Conservation (phyloP, 805 yeast species). For the Saccharomyces paradoxus region DNA sequence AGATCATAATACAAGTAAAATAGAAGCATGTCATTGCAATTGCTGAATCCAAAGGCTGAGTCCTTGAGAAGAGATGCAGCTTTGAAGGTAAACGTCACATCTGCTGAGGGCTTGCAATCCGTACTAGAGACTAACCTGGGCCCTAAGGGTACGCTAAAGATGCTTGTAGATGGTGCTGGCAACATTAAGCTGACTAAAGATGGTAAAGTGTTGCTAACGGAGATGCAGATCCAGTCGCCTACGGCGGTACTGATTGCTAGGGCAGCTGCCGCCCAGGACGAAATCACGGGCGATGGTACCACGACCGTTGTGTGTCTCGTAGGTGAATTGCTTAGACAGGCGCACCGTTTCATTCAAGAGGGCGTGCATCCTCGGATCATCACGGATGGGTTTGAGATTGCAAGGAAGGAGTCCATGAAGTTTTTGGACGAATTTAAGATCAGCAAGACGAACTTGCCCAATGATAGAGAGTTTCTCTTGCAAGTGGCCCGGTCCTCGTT, state of each 20-base stretch:
- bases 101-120: conserved; percentile 94
- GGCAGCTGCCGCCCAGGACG: conserved; percentile 98
- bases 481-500: conserved; percentile 89
- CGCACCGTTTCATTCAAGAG: conserved; percentile 82
- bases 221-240: conserved; percentile 94
- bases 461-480: conserved; percentile 75
- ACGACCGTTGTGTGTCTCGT: conserved; percentile 91
- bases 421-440: conserved; percentile 62
- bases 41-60: conserved; percentile 95
- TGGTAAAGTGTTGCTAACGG: conserved; percentile 86
- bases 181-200: conserved; percentile 92
- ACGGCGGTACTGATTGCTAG: conserved; percentile 89
- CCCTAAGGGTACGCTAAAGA: conserved; percentile 93
- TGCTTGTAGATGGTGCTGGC: conserved; percentile 96
- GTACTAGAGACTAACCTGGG: conserved; percentile 89
- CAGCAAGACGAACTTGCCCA: conserved; percentile 30
- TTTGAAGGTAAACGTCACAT: conserved; percentile 85
- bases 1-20: background rate
- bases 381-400: conserved; percentile 90
- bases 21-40: conserved; percentile 54
- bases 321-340: conserved; percentile 90
- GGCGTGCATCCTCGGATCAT: conserved; percentile 94
- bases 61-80: conserved; percentile 94
- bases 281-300: conserved; percentile 98
- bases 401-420: conserved; percentile 65